Base-by-base conservation (phyloP, 2,329 filamentous ascomycete genomes). In the Thelonectria olida region DNA sequence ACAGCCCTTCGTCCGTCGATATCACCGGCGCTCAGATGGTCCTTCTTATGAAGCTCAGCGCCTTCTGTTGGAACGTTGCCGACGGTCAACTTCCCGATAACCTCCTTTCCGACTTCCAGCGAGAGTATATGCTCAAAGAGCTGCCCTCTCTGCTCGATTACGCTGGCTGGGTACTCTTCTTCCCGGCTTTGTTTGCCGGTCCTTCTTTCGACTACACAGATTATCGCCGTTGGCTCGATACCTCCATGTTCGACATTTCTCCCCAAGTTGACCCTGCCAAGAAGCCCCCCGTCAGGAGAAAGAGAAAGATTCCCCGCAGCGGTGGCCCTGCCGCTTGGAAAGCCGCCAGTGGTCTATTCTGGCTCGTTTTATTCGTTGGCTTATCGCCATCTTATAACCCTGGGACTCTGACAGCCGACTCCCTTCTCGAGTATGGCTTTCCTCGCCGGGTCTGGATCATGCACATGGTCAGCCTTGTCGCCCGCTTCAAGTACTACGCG, bases 11-110 rank as follows among this genome's bases (percentile, higher is more conserved):
- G 38, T 78, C 81, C 2, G 84, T 97, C 61, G 96, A 99, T 75
- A 94, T 99, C 68, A 97, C 95, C 0, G 94, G 91, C 39, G 93
- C 95, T 1, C 96, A 99, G 78, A 99, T 99, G 96, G 96, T 99
- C 31, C 80, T 98, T 69, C 90, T 98, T 65, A 99, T 99, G 93
- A 99, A 99, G 78, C 87, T 99, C 34, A 93, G 90, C 20, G 92
- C 95, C 5, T 99, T 99, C 74, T 97, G 93, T 80, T 99, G 96
- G 96, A 98, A 98, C 74, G 90, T 98, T 8, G 93, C 96, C 72
- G 96, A 99, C 76, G 96, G 96, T 19, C 88, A 90, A 60, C 84
- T 97, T 19, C 89, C 92, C 3, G 88, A 90, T 17, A 85, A 90
- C 42, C 88, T 94, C 59, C 86, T 99, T n/a, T 92, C 92, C 1